phyloP scores from a whole-genome alignment of 2,329 filamentous ascomycete species.

The Penicillium sp. region DNA sequence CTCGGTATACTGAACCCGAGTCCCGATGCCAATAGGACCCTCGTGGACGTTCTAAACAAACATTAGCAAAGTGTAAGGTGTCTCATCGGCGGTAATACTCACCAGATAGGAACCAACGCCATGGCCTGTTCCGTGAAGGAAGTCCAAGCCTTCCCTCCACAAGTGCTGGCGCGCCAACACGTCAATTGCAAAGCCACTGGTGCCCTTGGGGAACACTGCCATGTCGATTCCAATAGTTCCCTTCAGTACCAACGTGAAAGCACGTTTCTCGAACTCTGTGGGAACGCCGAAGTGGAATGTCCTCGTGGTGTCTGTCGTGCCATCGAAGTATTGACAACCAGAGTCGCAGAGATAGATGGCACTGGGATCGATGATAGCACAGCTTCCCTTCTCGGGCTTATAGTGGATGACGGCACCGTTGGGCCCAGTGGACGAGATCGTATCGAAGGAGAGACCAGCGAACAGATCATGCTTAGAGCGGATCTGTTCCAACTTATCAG shows the following conservation, averaged over 20 bases:
- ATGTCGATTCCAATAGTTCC: slow-evolving; percentile 82
- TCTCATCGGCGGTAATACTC: background rate
- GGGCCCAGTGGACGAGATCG: slow-evolving; percentile 86
- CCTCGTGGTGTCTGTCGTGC: slow-evolving; percentile 89
- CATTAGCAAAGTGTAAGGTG: slow-evolving; percentile 12
- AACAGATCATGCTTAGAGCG: slow-evolving; percentile 60
- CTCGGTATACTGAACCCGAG: slow-evolving; percentile 80
- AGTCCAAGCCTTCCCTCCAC: slow-evolving; percentile 89
- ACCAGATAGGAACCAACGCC: slow-evolving; percentile 82
- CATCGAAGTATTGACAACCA: slow-evolving; percentile 89
- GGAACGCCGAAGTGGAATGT: slow-evolving; percentile 87
- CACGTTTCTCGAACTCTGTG: slow-evolving; percentile 70
- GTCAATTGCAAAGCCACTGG: slow-evolving; percentile 85
- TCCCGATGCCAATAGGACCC: slow-evolving; percentile 91
- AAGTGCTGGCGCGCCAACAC: slow-evolving; percentile 79
- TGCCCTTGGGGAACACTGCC: slow-evolving; percentile 86
- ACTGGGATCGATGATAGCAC: slow-evolving; percentile 71
- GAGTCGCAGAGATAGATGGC: slow-evolving; percentile 93
- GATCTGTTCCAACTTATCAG: slow-evolving; percentile 71
- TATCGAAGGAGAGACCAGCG: slow-evolving; percentile 84
- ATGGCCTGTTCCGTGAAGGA: slow-evolving; percentile 91
- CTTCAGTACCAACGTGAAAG: slow-evolving; percentile 90
- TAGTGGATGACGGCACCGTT: slow-evolving; percentile 96
- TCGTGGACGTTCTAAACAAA: slow-evolving; percentile 73
- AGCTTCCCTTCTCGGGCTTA: slow-evolving; percentile 72